These are phyloP conservation scores for Xylariales sp. DNA, from an alignment of 2,329 filamentous ascomycete genomes.

Conservation along the genomic window DNA sequence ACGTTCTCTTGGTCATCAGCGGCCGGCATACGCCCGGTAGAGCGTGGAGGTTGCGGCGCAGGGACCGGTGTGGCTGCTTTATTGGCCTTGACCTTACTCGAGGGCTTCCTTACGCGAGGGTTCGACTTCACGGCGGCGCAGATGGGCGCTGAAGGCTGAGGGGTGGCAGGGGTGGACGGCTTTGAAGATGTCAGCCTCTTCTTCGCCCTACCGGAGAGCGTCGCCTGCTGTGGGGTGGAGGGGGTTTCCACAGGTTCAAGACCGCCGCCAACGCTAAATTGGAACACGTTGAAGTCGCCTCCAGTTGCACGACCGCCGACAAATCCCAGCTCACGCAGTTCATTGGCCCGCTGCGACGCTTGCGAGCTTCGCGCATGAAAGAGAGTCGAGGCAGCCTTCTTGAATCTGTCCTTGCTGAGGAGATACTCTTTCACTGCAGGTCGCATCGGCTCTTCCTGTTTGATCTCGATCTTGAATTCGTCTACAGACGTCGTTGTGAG, in stretches of 20 bases:
- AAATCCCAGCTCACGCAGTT: neutral
- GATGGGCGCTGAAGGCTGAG: constrained; percentile 34
- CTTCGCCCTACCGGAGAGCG: too few species aligned
- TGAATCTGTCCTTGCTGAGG: constrained; percentile 2
- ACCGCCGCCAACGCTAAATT: neutral
- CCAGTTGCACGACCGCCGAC: neutral
- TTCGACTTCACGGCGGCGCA: constrained; percentile 46
- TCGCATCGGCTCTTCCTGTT: neutral
- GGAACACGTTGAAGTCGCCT: neutral
- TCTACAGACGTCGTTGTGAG: constrained; percentile 12
- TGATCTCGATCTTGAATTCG: neutral
- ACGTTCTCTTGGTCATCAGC: constrained; percentile 8
- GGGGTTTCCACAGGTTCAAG: neutral
- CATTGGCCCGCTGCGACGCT: neutral
- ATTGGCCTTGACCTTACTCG: constrained; percentile 19
- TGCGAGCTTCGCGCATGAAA: neutral
- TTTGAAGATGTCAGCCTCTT: neutral
- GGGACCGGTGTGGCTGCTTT: constrained; percentile 7
- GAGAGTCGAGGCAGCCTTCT: constrained; percentile 1
- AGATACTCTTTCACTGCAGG: constrained; percentile 5
- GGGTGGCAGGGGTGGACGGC: neutral
- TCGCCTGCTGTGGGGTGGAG: neutral
- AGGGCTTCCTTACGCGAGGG: constrained; percentile 41
- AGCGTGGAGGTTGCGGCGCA: neutral
- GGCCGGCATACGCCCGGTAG: neutral